Base-by-base conservation (phyloP, 2,329 filamentous ascomycete species). In the Apiospora rasikravindrae region DNA sequence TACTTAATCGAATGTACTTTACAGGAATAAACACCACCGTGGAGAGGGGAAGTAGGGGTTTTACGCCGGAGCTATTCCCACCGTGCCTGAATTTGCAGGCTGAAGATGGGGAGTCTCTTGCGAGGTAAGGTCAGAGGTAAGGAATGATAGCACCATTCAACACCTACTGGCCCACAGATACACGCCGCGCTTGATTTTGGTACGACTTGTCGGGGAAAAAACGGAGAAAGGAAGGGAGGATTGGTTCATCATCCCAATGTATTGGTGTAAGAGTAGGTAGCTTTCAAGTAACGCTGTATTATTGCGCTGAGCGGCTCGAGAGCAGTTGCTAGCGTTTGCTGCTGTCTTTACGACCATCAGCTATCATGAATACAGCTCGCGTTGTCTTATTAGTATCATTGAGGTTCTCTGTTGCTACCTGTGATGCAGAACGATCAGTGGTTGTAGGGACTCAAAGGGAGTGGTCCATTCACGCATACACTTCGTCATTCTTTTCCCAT, bases 41-140 rank as follows among this genome's bases (percentile, higher is more conserved):
- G 19, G 57, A 33, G 57, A 40, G 57, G 57, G 24, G 40, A 64
- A 64, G 57, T n/a, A 40, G 29, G 57, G 22, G 5, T 64, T 40
- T 22, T 64, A 64, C 57, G 57, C 33, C 4, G 19, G 57, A 64
- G 33, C 33, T 14, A 40, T 61, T 40, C 19, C 10, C 57, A 64
- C 29, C n/a, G 37, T 33, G 22, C 57, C 33, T 64, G 57, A 24
- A 4, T n/a, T n/a, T 64, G 33, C 57, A 64, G 57, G 57, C 40
- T 22, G 8, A 19, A n/a, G 22, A 24, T 11, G 29, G 51, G 33
- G 33, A 40, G 29, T 37, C 57, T 64, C 33, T 37, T 64, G 57
- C 73, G 79, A 86, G 85, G 86, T 87, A 87, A 87, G 85, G 85
- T 87, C 84, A 86, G 86, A 86, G 86, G 86, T 88, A 88, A 88